Percentiles rank a stretch among this genome's conserved stretches.
Evolutionary conservation across 805 yeast species (phyloP).

Genomic region (Yarrowia sp.): DNA sequence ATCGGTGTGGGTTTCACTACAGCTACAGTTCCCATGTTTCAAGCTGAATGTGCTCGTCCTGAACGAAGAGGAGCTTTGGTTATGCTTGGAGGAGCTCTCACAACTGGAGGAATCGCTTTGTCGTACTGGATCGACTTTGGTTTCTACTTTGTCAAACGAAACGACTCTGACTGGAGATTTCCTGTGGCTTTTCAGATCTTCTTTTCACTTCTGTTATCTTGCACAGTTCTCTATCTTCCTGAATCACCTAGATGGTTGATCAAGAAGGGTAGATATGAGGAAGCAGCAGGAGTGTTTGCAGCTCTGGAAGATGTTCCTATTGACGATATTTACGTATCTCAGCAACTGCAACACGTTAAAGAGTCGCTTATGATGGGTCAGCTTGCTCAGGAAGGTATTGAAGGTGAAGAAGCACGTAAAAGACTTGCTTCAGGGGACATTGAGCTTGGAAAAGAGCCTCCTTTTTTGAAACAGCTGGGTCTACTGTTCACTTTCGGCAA

Average conservation of each 20-base stretch:
- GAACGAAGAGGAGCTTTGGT: constrained; percentile 67
- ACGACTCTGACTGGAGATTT: constrained; percentile 32
- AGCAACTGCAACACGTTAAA: not conserved
- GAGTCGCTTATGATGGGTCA: constrained; percentile 2
- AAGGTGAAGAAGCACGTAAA: not conserved
- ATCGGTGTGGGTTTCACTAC: constrained; percentile 45
- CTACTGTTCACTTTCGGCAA: constrained; percentile 3
- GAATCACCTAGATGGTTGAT: constrained; percentile 6
- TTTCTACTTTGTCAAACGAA: constrained; percentile 42
- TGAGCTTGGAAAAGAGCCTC: not conserved
- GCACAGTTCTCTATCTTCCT: not conserved
- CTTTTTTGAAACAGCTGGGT: not conserved
- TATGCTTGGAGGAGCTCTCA: constrained; percentile 66
- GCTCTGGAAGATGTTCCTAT: constrained; percentile 1
- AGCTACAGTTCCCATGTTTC: constrained; percentile 80
- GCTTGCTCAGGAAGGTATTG: not conserved
- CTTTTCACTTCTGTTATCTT: not conserved
- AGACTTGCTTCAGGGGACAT: not conserved
- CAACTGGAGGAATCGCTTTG: constrained; percentile 71
- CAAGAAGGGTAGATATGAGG: not conserved
- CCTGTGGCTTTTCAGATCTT: not conserved
- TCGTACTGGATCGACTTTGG: constrained; percentile 49
- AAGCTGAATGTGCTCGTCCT: constrained; percentile 69
- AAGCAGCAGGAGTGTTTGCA: constrained; percentile 5
- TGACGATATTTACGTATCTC: not conserved